Evolutionary conservation across 2,329 filamentous ascomycete genomes (phyloP).

Genomic region (Monilinia fructigena): DNA sequence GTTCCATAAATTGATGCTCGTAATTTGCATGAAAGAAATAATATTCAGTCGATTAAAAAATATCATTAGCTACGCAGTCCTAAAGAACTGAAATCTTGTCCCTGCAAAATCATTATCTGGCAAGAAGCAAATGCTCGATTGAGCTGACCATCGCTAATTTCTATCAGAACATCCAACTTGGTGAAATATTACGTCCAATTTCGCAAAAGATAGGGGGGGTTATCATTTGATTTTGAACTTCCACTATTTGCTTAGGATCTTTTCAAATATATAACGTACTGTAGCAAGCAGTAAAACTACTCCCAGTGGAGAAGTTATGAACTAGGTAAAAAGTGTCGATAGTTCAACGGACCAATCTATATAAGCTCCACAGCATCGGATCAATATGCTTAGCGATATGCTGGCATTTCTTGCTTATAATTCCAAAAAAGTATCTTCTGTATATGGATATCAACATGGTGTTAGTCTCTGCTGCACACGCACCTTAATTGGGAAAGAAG

Average conservation of each 20-base stretch:
- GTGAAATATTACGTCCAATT: not conserved
- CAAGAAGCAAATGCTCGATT: not conserved
- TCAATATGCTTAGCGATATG: not conserved
- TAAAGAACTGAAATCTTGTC: too few species aligned
- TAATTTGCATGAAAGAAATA: not conserved
- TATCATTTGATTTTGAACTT: not conserved
- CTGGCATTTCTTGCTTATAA: not conserved
- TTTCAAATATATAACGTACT: not conserved
- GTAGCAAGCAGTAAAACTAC: not conserved
- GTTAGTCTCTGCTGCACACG: not conserved
- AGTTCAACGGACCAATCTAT: not conserved
- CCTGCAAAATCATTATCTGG: not conserved
- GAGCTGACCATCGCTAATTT: too few species aligned
- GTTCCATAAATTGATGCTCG: not conserved
- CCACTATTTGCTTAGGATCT: not conserved
- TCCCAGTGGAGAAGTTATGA: not conserved
- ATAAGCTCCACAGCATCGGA: not conserved
- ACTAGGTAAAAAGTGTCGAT: not conserved
- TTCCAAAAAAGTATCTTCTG: not conserved
- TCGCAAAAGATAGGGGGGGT: not conserved
- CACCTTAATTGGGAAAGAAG: not conserved
- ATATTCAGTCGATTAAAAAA: too few species aligned
- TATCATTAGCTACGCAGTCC: fast-evolving
- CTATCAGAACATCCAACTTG: not conserved
- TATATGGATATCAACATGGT: not conserved